These are phyloP conservation scores for Macroventuria anomochaeta DNA, from an alignment of 2,329 filamentous ascomycete species.

Conservation along the genomic window DNA sequence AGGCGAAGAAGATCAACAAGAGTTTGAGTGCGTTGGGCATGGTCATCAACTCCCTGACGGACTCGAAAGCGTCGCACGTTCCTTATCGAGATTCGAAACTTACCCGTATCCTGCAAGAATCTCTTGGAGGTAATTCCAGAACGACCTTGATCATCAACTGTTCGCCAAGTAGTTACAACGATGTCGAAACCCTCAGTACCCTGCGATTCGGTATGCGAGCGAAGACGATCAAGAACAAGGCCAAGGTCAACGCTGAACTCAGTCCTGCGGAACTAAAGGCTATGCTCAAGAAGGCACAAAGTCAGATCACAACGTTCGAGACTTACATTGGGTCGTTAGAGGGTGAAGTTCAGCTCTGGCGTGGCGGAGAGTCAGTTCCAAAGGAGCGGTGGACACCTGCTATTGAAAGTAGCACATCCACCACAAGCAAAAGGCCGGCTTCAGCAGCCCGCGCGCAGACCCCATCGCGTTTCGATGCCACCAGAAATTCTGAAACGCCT, in stretches of 20 bases:
- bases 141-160: conserved; percentile 99
- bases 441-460: conserved; percentile 64
- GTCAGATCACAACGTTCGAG: conserved; percentile 87
- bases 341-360: conserved; percentile 84
- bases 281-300: conserved; percentile 89
- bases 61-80: conserved; percentile 94
- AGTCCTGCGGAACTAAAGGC: conserved; percentile 94
- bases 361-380: conserved; percentile 84
- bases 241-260: conserved; percentile 98
- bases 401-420: conserved; percentile 61
- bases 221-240: conserved; percentile 99
- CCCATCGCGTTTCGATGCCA: conserved; percentile 62
- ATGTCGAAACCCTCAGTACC: conserved; percentile 90
- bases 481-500: conserved; percentile 48
- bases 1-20: conserved; percentile 99
- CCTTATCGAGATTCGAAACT: conserved; percentile 98
- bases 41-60: conserved; percentile 97
- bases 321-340: conserved; percentile 84
- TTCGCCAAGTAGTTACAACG: conserved; percentile 98
- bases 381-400: conserved; percentile 85
- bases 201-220: conserved; percentile 93
- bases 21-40: conserved; percentile 97
- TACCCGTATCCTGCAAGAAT: conserved; percentile 96
- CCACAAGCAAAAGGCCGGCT: conserved; percentile 57
- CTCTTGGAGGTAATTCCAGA: conserved; percentile 93